phyloP scores from a whole-genome alignment of 345 rosid species.

The Kernera saxatilis region DNA sequence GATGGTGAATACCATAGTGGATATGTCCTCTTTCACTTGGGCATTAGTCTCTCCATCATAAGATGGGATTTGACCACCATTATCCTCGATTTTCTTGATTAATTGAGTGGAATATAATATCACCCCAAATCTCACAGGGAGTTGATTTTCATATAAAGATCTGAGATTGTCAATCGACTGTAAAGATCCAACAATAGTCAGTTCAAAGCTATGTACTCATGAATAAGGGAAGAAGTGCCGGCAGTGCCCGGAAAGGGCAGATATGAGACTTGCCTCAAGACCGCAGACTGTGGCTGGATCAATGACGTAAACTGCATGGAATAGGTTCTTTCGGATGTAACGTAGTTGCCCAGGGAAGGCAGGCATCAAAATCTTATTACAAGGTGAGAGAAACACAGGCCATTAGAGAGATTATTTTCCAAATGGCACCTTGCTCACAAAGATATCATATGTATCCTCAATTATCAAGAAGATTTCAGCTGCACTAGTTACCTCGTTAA shows the following conservation, averaged over 20 bases:
- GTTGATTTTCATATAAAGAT: constrained; percentile 69
- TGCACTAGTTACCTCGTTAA: constrained; percentile 63
- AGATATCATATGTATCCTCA: constrained; percentile 21
- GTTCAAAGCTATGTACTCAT: constrained; percentile 8
- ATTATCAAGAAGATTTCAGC: constrained; percentile 5
- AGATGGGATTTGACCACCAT: constrained; percentile 46
- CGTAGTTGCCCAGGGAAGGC: constrained; percentile 95
- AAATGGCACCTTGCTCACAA: constrained; percentile 7
- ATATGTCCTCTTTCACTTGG: constrained; percentile 62
- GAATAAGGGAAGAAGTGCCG: constrained; percentile 1
- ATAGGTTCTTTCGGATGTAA: constrained; percentile 90
- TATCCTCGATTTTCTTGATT: constrained; percentile 54
- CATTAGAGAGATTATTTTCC: constrained; percentile 12
- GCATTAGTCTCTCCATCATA: constrained; percentile 33
- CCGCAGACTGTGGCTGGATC: constrained; percentile 89
- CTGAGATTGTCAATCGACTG: constrained; percentile 75
- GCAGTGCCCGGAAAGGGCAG: background rate
- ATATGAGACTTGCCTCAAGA: constrained; percentile 66
- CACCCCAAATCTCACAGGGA: constrained; percentile 92
- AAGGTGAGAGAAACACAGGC: constrained; percentile 18
- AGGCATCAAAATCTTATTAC: constrained; percentile 88
- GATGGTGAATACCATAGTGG: constrained; percentile 67
- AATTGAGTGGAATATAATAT: constrained; percentile 67
- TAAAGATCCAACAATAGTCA: constrained; percentile 31
- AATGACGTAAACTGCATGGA: constrained; percentile 87